Conservation (phyloP, 2,329 filamentous ascomycete genomes). For the Epichloe sibirici region DNA sequence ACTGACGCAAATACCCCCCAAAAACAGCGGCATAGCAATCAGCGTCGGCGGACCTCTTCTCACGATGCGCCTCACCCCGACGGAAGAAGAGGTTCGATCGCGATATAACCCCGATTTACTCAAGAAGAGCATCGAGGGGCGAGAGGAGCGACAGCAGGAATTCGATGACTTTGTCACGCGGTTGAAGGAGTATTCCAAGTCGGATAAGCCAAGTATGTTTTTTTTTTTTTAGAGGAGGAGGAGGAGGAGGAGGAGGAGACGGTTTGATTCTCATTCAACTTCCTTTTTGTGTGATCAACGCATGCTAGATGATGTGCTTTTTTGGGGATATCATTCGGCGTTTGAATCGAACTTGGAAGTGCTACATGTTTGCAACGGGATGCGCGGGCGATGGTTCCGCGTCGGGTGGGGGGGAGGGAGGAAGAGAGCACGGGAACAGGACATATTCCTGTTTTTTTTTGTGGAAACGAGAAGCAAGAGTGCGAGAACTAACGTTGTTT, state of each 20-base stretch:
- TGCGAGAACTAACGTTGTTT: neutral
- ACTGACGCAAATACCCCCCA: neutral
- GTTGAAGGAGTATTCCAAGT: slow-evolving; percentile 82
- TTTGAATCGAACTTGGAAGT: no score
- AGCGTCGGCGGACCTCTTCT: slow-evolving; percentile 78
- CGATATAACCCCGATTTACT: slow-evolving; percentile 93
- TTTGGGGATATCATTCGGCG: neutral
- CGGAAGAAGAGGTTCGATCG: slow-evolving; percentile 85
- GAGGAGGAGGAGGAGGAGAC: no score
- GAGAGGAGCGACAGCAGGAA: slow-evolving; percentile 65
- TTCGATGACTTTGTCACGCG: slow-evolving; percentile 79
- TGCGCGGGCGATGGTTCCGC: no score
- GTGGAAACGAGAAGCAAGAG: neutral
- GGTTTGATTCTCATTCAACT: neutral
- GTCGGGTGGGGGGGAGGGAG: no score
- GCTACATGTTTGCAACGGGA: no score
- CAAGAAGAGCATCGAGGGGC: slow-evolving; percentile 69
- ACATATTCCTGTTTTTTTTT: no score
- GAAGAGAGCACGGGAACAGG: no score
- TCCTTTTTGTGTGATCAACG: no score
- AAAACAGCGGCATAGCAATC: slow-evolving; percentile 52
- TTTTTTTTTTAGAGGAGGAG: neutral
- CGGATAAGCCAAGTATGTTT: slow-evolving; percentile 72
- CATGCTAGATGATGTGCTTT: neutral
- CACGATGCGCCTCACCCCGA: slow-evolving; percentile 67